These are phyloP conservation scores for Sclerotinia subarctica DNA, from an alignment of 2,329 filamentous ascomycete genomes.

Conservation along the genomic window DNA sequence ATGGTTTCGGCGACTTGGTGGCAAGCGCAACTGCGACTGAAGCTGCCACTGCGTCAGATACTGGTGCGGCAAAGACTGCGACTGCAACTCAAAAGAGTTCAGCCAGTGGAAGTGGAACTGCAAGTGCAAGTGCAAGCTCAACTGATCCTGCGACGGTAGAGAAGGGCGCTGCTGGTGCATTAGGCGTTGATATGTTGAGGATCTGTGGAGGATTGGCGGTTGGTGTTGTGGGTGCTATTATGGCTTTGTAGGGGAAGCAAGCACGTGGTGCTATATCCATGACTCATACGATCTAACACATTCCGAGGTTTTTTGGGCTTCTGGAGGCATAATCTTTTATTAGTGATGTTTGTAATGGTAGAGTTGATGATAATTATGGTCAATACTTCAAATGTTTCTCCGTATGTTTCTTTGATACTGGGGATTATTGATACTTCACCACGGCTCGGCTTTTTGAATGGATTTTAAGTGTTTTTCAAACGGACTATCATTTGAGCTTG, in stretches of 20 bases:
- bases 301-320: not conserved
- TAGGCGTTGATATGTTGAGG: slow-evolving; percentile 1
- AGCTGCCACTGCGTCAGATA: slow-evolving; percentile 1
- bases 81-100: slow-evolving; percentile 1
- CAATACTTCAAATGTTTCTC: not conserved
- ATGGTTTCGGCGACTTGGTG: slow-evolving; percentile 15
- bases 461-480: not conserved
- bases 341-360: not conserved
- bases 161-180: not conserved
- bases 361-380: not conserved
- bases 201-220: slow-evolving; percentile 6
- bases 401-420: not conserved
- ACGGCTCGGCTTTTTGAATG: not conserved
- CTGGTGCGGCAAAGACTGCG: not conserved
- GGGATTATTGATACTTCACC: not conserved
- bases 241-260: slow-evolving; percentile 14
- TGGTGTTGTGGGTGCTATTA: slow-evolving; percentile 20
- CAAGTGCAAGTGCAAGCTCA: not conserved
- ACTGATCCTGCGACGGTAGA: not conserved
- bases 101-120: not conserved
- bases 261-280: not conserved
- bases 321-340: not conserved
- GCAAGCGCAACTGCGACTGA: slow-evolving; percentile 10
- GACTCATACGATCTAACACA: not conserved
- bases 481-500: too few relatives aligned